These are phyloP conservation scores for Monsonia emarginata DNA, from an alignment of 441 rosid genomes.

Conservation along the genomic window DNA sequence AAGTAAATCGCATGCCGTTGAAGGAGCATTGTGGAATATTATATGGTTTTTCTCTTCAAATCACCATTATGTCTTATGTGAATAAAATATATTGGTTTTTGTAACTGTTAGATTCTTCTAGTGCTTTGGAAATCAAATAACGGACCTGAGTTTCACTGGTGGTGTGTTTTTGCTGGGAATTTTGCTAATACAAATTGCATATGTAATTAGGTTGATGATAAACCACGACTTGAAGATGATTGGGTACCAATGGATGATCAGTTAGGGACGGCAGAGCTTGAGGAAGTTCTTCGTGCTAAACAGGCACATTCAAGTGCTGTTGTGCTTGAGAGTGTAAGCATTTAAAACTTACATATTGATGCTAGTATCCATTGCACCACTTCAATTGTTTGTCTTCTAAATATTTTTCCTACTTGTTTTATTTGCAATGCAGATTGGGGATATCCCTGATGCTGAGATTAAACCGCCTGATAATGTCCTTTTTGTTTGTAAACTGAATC, in stretches of 20 bases:
- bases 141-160: neutral
- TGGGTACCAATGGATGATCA: constrained; percentile 97
- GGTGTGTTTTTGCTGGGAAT: neutral
- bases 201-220: constrained; percentile 45
- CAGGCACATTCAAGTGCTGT: constrained; percentile 93
- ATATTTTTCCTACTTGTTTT: constrained; percentile 10
- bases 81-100: neutral
- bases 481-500: constrained; percentile 95
- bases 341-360: constrained; percentile 11
- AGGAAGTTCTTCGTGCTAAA: constrained; percentile 66
- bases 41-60: neutral
- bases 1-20: neutral
- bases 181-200: neutral
- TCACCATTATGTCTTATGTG: neutral
- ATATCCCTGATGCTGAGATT: constrained; percentile 93
- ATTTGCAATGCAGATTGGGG: constrained; percentile 61
- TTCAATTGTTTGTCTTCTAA: constrained; percentile 12
- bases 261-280: constrained; percentile 53
- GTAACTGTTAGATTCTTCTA: neutral
- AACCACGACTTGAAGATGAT: constrained; percentile 91
- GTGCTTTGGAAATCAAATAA: neutral
- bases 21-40: neutral
- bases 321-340: constrained; percentile 90
- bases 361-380: constrained; percentile 8
- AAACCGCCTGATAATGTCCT: constrained; percentile 92